Conservation (phyloP, 1,284 basidiomycete genomes). For the Cutaneotrichosporon cyanovorans region DNA sequence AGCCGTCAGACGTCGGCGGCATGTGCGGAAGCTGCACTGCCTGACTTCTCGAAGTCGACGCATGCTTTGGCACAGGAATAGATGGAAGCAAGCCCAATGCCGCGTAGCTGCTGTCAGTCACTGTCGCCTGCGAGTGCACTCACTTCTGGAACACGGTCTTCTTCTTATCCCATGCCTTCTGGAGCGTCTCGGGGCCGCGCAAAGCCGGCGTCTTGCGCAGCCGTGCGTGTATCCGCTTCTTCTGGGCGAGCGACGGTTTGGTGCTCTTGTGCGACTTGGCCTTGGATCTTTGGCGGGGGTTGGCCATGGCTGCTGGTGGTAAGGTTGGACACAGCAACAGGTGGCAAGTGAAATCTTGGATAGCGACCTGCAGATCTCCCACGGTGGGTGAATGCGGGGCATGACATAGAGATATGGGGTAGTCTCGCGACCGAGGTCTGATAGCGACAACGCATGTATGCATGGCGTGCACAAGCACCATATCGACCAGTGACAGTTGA, state of each 20-base stretch:
- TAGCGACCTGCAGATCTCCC: neutral
- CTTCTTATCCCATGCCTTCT: constrained; percentile 77
- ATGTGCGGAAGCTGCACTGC: constrained; percentile 49
- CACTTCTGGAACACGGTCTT: constrained; percentile 94
- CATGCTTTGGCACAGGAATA: constrained; percentile 26
- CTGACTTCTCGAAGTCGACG: constrained; percentile 24
- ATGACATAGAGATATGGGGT: too few relatives aligned
- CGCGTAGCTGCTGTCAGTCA: constrained; percentile 34
- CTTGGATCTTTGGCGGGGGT: constrained; percentile 66
- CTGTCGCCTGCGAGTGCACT: constrained; percentile 31
- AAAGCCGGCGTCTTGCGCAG: constrained; percentile 66
- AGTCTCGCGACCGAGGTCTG: too few relatives aligned
- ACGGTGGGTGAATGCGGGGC: too few relatives aligned
- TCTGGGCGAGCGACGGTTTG: constrained; percentile 29
- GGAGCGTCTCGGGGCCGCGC: constrained; percentile 71
- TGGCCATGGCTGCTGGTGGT: constrained; percentile 60
- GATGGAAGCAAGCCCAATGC: constrained; percentile 43
- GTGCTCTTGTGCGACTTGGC: constrained; percentile 31
- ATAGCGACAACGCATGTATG: too few relatives aligned
- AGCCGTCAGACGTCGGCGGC: constrained; percentile 42
- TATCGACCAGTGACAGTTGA: too few relatives aligned
- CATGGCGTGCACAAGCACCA: too few relatives aligned
- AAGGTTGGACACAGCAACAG: neutral
- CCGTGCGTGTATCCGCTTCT: constrained; percentile 37
- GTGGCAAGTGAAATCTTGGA: neutral